phyloP scores from a whole-genome alignment of 1,284 basidiomycete species.

The Tremellales sp. region DNA sequence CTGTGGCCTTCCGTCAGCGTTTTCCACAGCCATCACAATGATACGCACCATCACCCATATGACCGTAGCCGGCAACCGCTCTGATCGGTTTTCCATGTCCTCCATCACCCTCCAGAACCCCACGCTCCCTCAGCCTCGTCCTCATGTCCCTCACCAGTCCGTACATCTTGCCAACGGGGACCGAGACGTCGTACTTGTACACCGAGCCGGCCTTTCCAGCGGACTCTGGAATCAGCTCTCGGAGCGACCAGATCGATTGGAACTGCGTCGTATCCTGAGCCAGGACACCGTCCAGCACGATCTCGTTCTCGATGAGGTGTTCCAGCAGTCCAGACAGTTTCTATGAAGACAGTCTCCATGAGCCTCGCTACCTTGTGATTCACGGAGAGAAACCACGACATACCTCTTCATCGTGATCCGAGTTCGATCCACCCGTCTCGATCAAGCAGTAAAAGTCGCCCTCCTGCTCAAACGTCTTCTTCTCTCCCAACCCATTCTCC shows the following conservation, averaged over 20 bases:
- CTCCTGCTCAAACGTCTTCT: conserved; percentile 57
- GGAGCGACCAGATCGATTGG: conserved; percentile 82
- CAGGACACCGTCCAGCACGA: conserved; percentile 87
- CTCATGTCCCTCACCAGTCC: conserved; percentile 78
- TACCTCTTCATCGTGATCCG: conserved; percentile 94
- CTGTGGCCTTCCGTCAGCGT: conserved; percentile 47
- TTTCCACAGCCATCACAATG: conserved; percentile 4
- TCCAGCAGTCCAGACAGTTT: conserved; percentile 85
- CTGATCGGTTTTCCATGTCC: conserved; percentile 64
- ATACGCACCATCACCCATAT: conserved; percentile 84
- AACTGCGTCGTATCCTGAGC: conserved; percentile 91
- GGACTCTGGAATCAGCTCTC: conserved; percentile 93
- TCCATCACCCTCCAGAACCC: conserved; percentile 59
- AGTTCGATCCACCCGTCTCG: conserved; percentile 91
- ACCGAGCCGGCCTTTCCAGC: conserved; percentile 90
- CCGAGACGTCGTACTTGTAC: conserved; percentile 97
- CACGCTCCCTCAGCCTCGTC: conserved; percentile 67
- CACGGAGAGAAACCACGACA: conserved; percentile 1
- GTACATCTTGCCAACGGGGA: conserved; percentile 86
- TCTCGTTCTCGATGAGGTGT: conserved; percentile 68
- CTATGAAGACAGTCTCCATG: conserved; percentile 51
- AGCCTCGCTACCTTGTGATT: neutral
- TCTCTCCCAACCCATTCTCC: conserved; percentile 40
- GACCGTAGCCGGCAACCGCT: conserved; percentile 87
- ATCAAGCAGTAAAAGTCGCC: conserved; percentile 84